Base-by-base conservation (phyloP, 2,329 filamentous ascomycete genomes). In the Stagonosporopsis cucurbitacearum region DNA sequence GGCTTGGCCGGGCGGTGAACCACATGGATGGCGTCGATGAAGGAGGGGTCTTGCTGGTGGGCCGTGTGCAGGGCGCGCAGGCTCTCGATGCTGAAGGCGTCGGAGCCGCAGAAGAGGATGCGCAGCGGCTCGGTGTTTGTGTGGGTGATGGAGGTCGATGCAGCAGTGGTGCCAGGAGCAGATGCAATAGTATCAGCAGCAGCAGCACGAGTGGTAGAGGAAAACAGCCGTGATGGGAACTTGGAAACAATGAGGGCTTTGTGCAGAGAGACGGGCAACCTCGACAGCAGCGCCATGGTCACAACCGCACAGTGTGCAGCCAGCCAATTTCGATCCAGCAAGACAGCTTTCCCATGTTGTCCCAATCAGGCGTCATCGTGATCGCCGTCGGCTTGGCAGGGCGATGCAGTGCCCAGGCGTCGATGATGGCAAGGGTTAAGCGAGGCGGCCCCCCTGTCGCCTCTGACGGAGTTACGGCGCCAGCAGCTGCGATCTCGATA, bases 41-140 rank as follows among this genome's bases (percentile, higher is more conserved):
- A 69, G 9, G 50, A 30, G 6, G 67, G 64, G 4, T 65, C 55
- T 6, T 60, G 41, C 8, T 68, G 58, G 48, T 87, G 82, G 69
- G 91, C 88, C 5, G 78, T 69, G 65, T 88, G 75, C 30, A 99
- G 78, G 6, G 90, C 89, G 55, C 79, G 79, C 45, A 99, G 80
- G 1, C 92, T 91, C 48, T 84, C 84, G 67, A 89, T 89, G 78
- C 94, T 97, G 76, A 98, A 96, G 2, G 87, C 82, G 75, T 99
- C 95, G 3, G 94, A 95, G 60, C 95, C 95, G 77, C 93, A 98
- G 77, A 97, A 99, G 4, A 99, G 83, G 50, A 99, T 92, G 30
- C 88, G 84, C 28, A 99, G 81, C 3, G 91, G 90, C 15, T 81
- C 70, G 12, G 56, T 20, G 15, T 17, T 11, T n/a, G 56, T 50